phyloP scores from a whole-genome alignment of 768 basidiomycete species.

The Leccinum uliginosum region DNA sequence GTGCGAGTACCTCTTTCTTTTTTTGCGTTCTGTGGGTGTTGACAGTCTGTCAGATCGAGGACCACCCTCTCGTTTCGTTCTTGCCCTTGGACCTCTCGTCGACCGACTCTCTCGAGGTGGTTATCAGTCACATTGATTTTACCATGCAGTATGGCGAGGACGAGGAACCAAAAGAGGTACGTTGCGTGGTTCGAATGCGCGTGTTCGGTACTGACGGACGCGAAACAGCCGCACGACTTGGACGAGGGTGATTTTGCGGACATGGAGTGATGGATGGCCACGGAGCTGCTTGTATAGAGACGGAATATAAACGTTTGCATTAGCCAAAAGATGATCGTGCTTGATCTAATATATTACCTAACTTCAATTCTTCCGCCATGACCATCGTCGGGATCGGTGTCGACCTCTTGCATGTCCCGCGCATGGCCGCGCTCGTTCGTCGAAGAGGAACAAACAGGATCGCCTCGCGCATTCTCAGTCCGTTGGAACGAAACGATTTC shows the following conservation, averaged over 20 bases:
- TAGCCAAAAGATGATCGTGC: background rate
- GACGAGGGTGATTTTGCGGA: constrained; percentile 90
- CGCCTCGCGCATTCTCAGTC: constrained; percentile 61
- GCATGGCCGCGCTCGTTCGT: constrained; percentile 51
- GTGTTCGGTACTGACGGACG: constrained; percentile 10
- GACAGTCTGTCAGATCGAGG: constrained; percentile 71
- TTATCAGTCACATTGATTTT: constrained; percentile 95
- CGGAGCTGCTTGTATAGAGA: background rate
- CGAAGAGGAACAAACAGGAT: constrained; percentile 46
- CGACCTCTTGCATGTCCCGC: constrained; percentile 67
- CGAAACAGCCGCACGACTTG: constrained; percentile 76
- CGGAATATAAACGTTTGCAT: too few species aligned
- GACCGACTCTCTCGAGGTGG: constrained; percentile 83
- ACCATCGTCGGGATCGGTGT: constrained; percentile 70
- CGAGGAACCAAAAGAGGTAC: constrained; percentile 92
- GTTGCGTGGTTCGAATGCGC: constrained; percentile 19
- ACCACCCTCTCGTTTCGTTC: constrained; percentile 97
- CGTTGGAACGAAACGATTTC: constrained; percentile 37
- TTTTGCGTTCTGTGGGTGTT: background rate
- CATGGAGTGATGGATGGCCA: too few species aligned
- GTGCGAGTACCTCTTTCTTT: constrained; percentile 41
- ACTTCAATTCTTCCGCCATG: constrained; percentile 36
- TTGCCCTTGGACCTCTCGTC: constrained; percentile 88
- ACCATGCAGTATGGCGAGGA: constrained; percentile 99
- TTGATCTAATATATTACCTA: too few species aligned